These are phyloP conservation scores for Parietaria judaica DNA, from an alignment of 306 rosid genomes.

Conservation along the genomic window DNA sequence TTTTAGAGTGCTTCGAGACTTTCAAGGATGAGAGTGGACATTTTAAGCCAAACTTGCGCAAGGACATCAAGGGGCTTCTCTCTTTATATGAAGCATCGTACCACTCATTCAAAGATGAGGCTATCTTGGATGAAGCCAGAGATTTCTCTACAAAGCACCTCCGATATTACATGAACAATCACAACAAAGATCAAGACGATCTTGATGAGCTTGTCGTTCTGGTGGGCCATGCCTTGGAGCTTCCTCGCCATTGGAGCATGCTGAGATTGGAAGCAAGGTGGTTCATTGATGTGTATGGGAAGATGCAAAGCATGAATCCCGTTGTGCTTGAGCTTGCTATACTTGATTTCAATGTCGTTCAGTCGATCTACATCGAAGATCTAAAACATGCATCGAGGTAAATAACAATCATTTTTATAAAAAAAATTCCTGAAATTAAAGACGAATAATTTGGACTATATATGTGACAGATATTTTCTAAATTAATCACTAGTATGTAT, in stretches of 20 bases:
- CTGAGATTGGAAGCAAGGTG: slow-evolving; percentile 20
- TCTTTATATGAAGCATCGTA: slow-evolving; percentile 31
- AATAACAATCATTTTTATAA: too few species aligned
- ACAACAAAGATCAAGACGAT: slow-evolving; percentile 1
- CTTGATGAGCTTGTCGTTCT: background rate
- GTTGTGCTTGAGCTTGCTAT: slow-evolving; percentile 1
- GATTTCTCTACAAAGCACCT: slow-evolving; percentile 6
- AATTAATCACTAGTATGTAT: too few species aligned
- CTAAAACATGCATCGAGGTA: background rate
- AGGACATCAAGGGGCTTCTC: slow-evolving; percentile 13
- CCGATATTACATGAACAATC: background rate
- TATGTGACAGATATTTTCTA: too few species aligned
- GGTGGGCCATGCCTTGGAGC: slow-evolving; percentile 26
- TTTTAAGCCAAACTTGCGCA: background rate
- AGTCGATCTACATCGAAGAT: background rate
- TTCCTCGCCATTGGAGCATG: slow-evolving; percentile 35
- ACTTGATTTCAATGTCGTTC: slow-evolving; percentile 3
- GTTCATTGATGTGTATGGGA: slow-evolving; percentile 18
- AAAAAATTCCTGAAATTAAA: too few species aligned
- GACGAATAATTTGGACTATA: too few species aligned
- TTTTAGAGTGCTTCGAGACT: background rate
- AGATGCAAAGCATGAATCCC: background rate
- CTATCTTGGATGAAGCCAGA: too few species aligned
- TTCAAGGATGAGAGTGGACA: slow-evolving; percentile 15
- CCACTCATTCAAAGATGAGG: background rate